phyloP scores from a whole-genome alignment of 306 rosid species.

The Citrullus mucosospermus region DNA sequence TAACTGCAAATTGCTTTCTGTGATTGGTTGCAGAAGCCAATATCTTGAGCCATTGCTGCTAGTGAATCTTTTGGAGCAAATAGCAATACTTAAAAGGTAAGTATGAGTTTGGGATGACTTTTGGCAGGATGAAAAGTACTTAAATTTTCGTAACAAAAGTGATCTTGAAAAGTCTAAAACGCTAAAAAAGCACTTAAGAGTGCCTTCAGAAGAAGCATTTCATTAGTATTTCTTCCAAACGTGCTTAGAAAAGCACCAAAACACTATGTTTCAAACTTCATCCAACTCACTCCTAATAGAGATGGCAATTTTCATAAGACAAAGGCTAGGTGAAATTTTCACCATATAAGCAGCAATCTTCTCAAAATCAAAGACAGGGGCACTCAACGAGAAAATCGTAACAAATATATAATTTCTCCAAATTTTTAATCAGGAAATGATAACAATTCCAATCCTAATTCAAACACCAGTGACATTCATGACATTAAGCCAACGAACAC shows the following conservation, averaged over 20 bases:
- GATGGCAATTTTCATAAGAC: background rate
- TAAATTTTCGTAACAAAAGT: background rate
- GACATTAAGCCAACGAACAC: background rate
- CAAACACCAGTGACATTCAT: background rate
- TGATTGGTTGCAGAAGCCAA: constrained; percentile 64
- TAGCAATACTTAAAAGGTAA: background rate
- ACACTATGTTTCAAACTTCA: background rate
- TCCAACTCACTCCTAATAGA: background rate
- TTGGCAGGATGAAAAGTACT: background rate
- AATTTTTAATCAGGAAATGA: background rate
- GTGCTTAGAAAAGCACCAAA: background rate
- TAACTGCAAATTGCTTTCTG: constrained; percentile 57
- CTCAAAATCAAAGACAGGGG: background rate
- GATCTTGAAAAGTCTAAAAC: background rate
- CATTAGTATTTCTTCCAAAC: background rate
- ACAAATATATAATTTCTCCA: background rate
- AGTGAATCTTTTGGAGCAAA: constrained; percentile 16
- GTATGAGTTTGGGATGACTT: background rate
- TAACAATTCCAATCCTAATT: background rate
- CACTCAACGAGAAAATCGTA: background rate
- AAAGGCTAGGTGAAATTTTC: background rate
- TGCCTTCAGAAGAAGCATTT: background rate
- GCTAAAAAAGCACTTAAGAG: background rate
- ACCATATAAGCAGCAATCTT: background rate
- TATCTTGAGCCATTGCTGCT: constrained; percentile 7